Evolutionary conservation across 306 rosid genomes (phyloP), one percentile per base, ranked within the genome.

Genomic region (Spatholobus suberectus): DNA sequence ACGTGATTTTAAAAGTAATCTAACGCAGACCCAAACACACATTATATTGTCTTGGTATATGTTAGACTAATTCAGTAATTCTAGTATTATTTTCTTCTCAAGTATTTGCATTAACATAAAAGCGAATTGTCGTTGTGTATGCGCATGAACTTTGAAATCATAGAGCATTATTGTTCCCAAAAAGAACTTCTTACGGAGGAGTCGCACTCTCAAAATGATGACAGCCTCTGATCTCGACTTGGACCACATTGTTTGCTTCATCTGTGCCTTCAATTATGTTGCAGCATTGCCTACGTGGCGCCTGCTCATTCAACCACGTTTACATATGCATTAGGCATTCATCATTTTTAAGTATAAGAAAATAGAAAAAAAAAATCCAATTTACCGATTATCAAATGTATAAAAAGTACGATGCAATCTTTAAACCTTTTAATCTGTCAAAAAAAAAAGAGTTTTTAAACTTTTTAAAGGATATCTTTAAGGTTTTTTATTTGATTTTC

Each of bases 271-370:
- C 32, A 49, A 86, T 38, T 12, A 94, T 40, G 55, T 92, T 82
- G 5, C 94, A 92, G 55, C 97, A 94, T 47, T 92, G 98, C 81
- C 97, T 91, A 13, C 98, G 92, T 66, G 93, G 97, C 2, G 93
- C 94, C 97, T 92, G 88, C 14, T 46, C 20, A 80, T 13, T 61
- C 75, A 75, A 44, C 17, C 78, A 72, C 4, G 49, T 43, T 32
- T 51, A 8, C 72, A 76, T 21, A 14, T 0, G 0, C n/a, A 43
- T 43, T 43, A 43, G 1, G 17, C 17, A 49, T 15, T 47, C 54
- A 15, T 49, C 55, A 13, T 11, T 49, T 49, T 24, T 23, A 7
- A 3, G n/a, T 21, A 37, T 4, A 49, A 5, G n/a, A 5, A 49
- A 49, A 49, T 38, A 38, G 46, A 51, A 49, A 0, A 51, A 51